phyloP scores from a whole-genome alignment of 306 rosid species.

The Vigna trinervia region DNA sequence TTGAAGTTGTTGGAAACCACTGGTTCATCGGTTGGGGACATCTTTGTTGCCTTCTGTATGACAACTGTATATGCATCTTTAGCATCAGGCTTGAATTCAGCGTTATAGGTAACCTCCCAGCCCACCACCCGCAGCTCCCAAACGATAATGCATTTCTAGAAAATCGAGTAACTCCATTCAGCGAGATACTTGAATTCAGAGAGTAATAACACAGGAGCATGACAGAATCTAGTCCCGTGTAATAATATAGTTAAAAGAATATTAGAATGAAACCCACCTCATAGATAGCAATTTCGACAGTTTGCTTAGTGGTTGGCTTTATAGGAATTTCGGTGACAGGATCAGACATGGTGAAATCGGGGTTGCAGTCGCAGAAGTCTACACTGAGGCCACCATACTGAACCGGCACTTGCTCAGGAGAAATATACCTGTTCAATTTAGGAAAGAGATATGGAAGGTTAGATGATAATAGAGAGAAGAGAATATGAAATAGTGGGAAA shows the following conservation, averaged over 20 bases:
- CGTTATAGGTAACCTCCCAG: slow-evolving; percentile 89
- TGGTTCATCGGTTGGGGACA: slow-evolving; percentile 77
- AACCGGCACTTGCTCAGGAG: slow-evolving; percentile 88
- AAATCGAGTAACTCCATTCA: slow-evolving; percentile 27
- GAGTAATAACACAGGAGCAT: not conserved
- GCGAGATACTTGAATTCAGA: not conserved
- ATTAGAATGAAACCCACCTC: slow-evolving; percentile 59
- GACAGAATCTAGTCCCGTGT: not conserved
- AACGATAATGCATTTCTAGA: slow-evolving; percentile 83
- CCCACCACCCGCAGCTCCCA: slow-evolving; percentile 99
- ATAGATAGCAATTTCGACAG: slow-evolving; percentile 86
- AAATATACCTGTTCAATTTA: slow-evolving; percentile 59
- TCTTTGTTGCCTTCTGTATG: slow-evolving; percentile 79
- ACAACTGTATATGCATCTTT: slow-evolving; percentile 67
- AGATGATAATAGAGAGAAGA: not conserved
- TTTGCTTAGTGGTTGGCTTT: slow-evolving; percentile 89
- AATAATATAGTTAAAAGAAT: not conserved
- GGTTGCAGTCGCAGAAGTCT: slow-evolving; percentile 91
- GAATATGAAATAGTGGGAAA: not conserved
- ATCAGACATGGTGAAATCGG: slow-evolving; percentile 77
- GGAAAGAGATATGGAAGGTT: not conserved
- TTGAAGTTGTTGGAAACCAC: slow-evolving; percentile 70
- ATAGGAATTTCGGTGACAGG: slow-evolving; percentile 64
- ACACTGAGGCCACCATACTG: slow-evolving; percentile 95
- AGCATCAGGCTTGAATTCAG: slow-evolving; percentile 84